Percentiles rank a stretch among this genome's conserved stretches.
Conservation (phyloP, 2,329 filamentous ascomycete species). For the Penicillium sp. region DNA sequence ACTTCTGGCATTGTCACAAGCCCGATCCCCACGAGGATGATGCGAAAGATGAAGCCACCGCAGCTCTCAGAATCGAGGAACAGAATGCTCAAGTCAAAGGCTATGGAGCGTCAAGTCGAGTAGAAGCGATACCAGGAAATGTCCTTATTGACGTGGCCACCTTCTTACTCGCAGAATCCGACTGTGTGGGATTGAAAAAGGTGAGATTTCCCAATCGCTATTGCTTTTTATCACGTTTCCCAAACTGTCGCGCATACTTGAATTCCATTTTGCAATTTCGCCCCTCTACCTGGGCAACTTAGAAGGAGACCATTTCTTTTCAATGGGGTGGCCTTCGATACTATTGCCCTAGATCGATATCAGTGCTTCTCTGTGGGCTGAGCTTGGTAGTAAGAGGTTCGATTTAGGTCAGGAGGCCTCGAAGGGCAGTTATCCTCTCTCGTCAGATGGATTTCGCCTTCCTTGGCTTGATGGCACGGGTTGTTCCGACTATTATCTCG, state of each 20-base stretch:
- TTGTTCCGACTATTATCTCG: conserved; percentile 1
- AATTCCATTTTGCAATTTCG: background rate
- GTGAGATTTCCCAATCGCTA: conserved; percentile 13
- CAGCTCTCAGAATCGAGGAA: conserved; percentile 38
- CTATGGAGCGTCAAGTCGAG: conserved; percentile 77
- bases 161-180: conserved; percentile 66
- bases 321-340: conserved; percentile 57
- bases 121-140: conserved; percentile 63
- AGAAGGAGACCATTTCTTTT: conserved; percentile 55
- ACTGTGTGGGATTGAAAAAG: conserved; percentile 56
- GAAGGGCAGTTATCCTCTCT: conserved; percentile 36
- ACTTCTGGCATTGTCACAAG: conserved; percentile 99
- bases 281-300: conserved; percentile 43
- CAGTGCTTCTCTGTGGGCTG: conserved; percentile 5
- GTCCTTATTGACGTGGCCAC: conserved; percentile 80
- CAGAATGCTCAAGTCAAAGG: conserved; percentile 61
- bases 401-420: background rate
- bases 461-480: conserved; percentile 15
- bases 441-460: conserved; percentile 36
- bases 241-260: background rate
- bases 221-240: background rate
- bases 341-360: conserved; percentile 55
- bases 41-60: conserved; percentile 42
- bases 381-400: conserved; percentile 1
- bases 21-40: conserved; percentile 56